Evolutionary conservation across 192 early-diverging fungal genomes (phyloP).

Genomic region (Jimgerdemannia flammicorona): DNA sequence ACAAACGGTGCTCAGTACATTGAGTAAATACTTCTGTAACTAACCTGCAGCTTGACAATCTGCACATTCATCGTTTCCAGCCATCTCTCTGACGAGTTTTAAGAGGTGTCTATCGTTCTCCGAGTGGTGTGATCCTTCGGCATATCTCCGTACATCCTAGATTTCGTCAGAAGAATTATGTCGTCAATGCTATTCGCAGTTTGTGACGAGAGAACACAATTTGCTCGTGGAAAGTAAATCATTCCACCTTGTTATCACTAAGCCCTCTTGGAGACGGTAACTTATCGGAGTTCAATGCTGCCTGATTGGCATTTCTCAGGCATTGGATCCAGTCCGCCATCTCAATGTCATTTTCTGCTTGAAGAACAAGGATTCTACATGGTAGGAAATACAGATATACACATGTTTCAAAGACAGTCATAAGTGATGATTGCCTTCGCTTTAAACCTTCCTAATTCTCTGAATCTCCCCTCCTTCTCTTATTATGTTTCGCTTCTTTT

Average conservation of each 20-base stretch:
- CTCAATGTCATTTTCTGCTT: slow-evolving; percentile 69
- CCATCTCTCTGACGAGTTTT: slow-evolving; percentile 35
- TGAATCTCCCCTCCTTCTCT: no score
- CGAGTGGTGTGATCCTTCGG: background rate
- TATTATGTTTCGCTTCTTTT: no score
- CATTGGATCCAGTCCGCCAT: slow-evolving; percentile 76
- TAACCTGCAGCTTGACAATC: slow-evolving; percentile 51
- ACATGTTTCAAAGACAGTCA: background rate
- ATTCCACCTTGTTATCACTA: slow-evolving; percentile 3
- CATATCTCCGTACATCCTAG: no score
- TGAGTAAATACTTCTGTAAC: background rate
- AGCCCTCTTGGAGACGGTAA: slow-evolving; percentile 24
- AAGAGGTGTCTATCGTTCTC: slow-evolving; percentile 38
- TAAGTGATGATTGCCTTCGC: background rate
- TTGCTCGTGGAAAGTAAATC: no score
- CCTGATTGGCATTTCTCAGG: slow-evolving; percentile 53
- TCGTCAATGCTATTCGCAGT: no score
- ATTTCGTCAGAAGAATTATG: no score
- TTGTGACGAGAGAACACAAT: no score
- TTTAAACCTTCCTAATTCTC: no score
- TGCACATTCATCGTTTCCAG: slow-evolving; percentile 53
- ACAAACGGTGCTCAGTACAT: background rate
- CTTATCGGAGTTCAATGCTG: slow-evolving; percentile 49
- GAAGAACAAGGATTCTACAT: slow-evolving; percentile 62
- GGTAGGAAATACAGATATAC: background rate